A percentile compares a stretch with the other conserved stretches of the same genome.
phyloP scores from a whole-genome alignment of 768 basidiomycete genomes.

The Lentinula edodes region DNA sequence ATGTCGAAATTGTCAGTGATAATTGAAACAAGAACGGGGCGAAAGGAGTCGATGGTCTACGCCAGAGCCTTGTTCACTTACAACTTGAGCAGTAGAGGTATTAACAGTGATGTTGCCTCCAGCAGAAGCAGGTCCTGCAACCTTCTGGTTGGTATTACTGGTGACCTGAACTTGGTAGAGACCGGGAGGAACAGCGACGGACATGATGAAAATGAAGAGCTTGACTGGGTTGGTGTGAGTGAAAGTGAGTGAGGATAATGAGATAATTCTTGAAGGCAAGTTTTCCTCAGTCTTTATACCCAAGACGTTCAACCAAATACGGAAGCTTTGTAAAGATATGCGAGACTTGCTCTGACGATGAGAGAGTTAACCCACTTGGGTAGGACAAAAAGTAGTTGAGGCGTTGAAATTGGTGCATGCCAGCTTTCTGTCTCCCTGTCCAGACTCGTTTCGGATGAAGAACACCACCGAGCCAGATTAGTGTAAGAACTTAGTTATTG shows the following conservation, averaged over 20 bases:
- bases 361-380: no score
- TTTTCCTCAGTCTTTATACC: neutral
- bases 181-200: neutral
- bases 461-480: no score
- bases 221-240: neutral
- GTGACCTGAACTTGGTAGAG: neutral
- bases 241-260: neutral
- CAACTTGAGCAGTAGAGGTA: neutral
- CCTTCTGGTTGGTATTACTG: neutral
- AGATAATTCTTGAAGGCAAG: neutral
- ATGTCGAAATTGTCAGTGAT: no score
- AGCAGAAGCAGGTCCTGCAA: neutral
- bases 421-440: neutral
- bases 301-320: no score
- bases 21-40: no score
- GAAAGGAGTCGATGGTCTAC: neutral
- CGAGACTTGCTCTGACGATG: no score
- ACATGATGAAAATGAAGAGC: neutral
- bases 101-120: neutral
- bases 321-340: no score
- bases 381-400: no score
- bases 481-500: no score
- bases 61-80: neutral
- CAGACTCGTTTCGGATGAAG: no score
- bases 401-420: neutral